phyloP scores from a whole-genome alignment of 169 alveolate genomes.

The Blepharisma undulans region DNA sequence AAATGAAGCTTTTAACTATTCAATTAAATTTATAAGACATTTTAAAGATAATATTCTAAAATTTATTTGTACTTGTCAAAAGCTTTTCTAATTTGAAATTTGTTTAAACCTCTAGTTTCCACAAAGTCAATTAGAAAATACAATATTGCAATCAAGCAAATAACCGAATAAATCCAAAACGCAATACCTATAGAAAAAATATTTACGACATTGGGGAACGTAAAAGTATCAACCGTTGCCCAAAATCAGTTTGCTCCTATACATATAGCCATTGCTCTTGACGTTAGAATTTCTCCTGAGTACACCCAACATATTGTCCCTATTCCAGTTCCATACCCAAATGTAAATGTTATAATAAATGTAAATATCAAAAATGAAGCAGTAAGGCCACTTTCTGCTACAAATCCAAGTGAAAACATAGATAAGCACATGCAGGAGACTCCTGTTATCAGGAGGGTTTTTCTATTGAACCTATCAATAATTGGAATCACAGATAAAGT shows the following conservation, averaged over 20 bases:
- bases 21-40: neutral
- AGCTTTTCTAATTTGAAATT: neutral
- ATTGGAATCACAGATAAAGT: neutral
- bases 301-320: constrained; percentile 66
- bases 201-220: constrained; percentile 9
- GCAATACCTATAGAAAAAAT: neutral
- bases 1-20: too few relatives aligned
- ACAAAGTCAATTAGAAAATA: constrained; percentile 10
- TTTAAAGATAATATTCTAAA: neutral
- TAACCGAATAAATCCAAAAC: constrained; percentile 6
- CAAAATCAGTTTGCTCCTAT: constrained; percentile 42
- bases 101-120: constrained; percentile 19
- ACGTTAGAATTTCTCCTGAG: constrained; percentile 53
- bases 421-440: neutral
- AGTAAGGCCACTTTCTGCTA: neutral
- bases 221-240: neutral
- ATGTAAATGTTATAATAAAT: neutral
- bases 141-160: neutral
- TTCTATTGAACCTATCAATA: constrained; percentile 17
- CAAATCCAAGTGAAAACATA: constrained; percentile 3
- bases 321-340: constrained; percentile 40
- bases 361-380: neutral
- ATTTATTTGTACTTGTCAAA: neutral
- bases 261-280: constrained; percentile 53
- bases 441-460: constrained; percentile 4